Percentiles rank a stretch among this genome's conserved stretches.
Conservation (phyloP, 2,329 filamentous ascomycete species). For the Fusarium continuum region DNA sequence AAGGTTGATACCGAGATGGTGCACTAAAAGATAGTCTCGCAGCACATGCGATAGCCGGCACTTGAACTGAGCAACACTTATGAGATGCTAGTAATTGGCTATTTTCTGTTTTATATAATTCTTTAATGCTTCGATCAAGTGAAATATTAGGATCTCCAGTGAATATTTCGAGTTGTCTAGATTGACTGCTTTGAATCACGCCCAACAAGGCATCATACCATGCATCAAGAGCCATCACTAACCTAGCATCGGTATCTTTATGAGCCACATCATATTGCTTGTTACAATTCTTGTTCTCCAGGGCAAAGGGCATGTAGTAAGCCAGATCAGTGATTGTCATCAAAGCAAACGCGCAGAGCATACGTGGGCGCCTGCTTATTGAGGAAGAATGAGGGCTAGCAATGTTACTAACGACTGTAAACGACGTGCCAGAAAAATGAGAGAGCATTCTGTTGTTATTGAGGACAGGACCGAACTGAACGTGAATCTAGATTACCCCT, state of each 20-base stretch:
- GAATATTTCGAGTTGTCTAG: too few species aligned
- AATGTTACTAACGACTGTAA: slow-evolving; percentile 45
- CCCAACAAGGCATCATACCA: slow-evolving; percentile 12
- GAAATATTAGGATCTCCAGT: too few species aligned
- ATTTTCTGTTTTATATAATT: too few species aligned
- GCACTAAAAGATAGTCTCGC: background rate
- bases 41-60: too few species aligned
- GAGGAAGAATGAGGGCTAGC: slow-evolving; percentile 44
- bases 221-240: slow-evolving; percentile 7
- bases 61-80: background rate
- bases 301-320: slow-evolving; percentile 35
- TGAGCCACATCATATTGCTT: slow-evolving; percentile 13
- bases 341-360: slow-evolving; percentile 43
- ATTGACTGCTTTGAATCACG: background rate
- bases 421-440: too few species aligned
- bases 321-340: slow-evolving; percentile 34
- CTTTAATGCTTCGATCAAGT: too few species aligned
- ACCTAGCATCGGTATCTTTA: background rate
- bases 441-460: too few species aligned
- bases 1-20: slow-evolving; percentile 18
- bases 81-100: too few species aligned
- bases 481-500: too few species aligned
- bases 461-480: too few species aligned
- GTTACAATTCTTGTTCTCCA: slow-evolving; percentile 39
- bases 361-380: slow-evolving; percentile 43